Percentiles rank a stretch among this genome's conserved stretches.
These are phyloP conservation scores for Melastoma malabathricum DNA, from an alignment of 345 rosid genomes.

Conservation along the genomic window DNA sequence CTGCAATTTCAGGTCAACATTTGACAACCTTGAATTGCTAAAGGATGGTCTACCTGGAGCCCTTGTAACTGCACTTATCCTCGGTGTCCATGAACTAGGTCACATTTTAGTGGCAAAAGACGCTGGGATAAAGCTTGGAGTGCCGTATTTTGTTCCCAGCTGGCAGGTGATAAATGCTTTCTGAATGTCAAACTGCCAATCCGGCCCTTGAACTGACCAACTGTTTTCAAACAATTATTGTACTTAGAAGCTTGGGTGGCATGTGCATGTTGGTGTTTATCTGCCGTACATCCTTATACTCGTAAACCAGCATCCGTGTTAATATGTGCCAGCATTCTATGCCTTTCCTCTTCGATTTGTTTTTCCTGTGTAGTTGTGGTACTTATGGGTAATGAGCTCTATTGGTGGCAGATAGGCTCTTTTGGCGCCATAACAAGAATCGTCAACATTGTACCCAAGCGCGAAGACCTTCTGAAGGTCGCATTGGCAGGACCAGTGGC, in stretches of 20 bases:
- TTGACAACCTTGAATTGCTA: slow-evolving; percentile 62
- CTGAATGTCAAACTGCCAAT: too few species aligned
- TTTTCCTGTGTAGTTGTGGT: not conserved
- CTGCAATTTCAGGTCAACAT: slow-evolving; percentile 45
- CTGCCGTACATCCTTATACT: too few species aligned
- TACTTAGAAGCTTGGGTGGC: too few species aligned
- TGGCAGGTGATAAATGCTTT: slow-evolving; percentile 60
- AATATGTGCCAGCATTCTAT: too few species aligned
- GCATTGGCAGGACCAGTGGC: slow-evolving; percentile 95
- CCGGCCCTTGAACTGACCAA: too few species aligned
- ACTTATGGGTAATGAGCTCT: slow-evolving; percentile 19
- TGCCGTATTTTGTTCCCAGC: slow-evolving; percentile 92
- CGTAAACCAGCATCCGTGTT: too few species aligned
- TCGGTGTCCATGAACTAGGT: slow-evolving; percentile 73
- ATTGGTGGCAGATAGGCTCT: slow-evolving; percentile 92
- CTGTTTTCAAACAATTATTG: too few species aligned
- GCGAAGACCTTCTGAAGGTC: slow-evolving; percentile 82
- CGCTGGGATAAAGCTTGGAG: slow-evolving; percentile 61
- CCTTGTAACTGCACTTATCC: slow-evolving; percentile 56
- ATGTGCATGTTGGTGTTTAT: too few species aligned
- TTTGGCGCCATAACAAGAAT: slow-evolving; percentile 94
- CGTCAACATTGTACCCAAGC: slow-evolving; percentile 58
- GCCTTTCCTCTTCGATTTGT: too few species aligned
- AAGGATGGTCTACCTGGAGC: slow-evolving; percentile 84
- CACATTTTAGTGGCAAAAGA: slow-evolving; percentile 59